A percentile compares a stretch with the other conserved stretches of the same genome.
These are phyloP conservation scores for Boletus eberwhitei DNA, from an alignment of 768 basidiomycete genomes.

Conservation along the genomic window DNA sequence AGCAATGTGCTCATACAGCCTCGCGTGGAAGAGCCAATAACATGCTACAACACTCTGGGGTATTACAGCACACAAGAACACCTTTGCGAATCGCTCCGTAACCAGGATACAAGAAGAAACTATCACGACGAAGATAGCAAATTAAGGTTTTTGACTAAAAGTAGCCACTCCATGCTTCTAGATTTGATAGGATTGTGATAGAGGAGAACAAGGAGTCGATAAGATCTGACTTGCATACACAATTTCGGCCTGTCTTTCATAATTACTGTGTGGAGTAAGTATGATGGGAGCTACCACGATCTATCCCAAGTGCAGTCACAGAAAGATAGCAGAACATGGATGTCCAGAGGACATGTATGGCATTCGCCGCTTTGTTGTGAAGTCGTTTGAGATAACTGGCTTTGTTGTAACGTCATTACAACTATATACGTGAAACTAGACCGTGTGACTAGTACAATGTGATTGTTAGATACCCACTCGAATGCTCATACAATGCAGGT, in stretches of 20 bases:
- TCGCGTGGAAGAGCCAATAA: constrained; percentile 4
- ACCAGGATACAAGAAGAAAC: constrained; percentile 20
- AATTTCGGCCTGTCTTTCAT: constrained; percentile 3
- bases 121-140: constrained; percentile 16
- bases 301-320: not conserved
- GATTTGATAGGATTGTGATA: constrained; percentile 20
- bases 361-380: not conserved
- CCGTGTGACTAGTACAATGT: not conserved
- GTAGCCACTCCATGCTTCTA: constrained; percentile 22
- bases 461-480: not conserved
- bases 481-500: not conserved
- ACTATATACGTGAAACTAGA: not conserved
- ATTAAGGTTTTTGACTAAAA: constrained; percentile 31
- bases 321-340: not conserved
- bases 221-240: constrained; percentile 19
- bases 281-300: not conserved
- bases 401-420: not conserved
- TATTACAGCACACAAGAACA: constrained; percentile 10
- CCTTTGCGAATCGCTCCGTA: constrained; percentile 16
- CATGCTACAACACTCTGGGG: constrained; percentile 13
- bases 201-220: constrained; percentile 11
- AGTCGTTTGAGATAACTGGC: not conserved
- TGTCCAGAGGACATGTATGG: not conserved
- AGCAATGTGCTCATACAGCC: constrained; percentile 4
- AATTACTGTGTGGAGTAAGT: not conserved